Percentiles rank a stretch among this genome's conserved stretches.
phyloP scores from a whole-genome alignment of 2,329 filamentous ascomycete species.

The Cyanodermella asteris region DNA sequence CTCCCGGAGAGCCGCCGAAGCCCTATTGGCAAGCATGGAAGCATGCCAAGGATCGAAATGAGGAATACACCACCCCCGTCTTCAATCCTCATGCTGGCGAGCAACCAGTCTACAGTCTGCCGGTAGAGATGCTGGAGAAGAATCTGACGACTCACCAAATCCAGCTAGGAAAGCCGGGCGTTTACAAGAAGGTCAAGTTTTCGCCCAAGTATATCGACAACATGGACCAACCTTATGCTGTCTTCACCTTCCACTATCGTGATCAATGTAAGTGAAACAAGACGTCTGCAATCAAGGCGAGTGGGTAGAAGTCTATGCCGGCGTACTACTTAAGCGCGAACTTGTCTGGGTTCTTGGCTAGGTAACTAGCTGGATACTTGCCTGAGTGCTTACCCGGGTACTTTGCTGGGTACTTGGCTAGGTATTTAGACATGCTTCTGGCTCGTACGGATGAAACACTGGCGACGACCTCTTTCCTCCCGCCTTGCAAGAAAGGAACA shows the following conservation, averaged over 20 bases:
- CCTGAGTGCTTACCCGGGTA: too few relatives aligned
- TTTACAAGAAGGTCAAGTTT: slow-evolving; percentile 6
- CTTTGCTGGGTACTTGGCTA: too few relatives aligned
- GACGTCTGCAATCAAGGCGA: too few relatives aligned
- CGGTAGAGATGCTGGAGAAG: slow-evolving; percentile 2
- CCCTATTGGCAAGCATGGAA: slow-evolving; percentile 6
- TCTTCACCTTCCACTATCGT: slow-evolving; percentile 10
- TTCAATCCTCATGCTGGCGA: slow-evolving; percentile 1
- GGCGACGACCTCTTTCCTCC: too few relatives aligned
- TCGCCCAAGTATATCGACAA: slow-evolving; percentile 9
- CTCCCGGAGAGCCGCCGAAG: slow-evolving; percentile 1
- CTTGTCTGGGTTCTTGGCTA: too few relatives aligned
- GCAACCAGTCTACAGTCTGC: slow-evolving; percentile 5
- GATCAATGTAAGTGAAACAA: slow-evolving; percentile 6
- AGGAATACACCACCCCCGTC: neutral
- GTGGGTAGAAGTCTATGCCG: too few relatives aligned
- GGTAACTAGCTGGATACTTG: too few relatives aligned
- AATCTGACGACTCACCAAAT: slow-evolving; percentile 7
- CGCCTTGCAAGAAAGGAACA: too few relatives aligned
- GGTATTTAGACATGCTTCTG: too few relatives aligned
- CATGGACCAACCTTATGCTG: slow-evolving; percentile 8
- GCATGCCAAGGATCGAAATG: neutral
- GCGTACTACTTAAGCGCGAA: too few relatives aligned
- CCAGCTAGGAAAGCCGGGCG: slow-evolving; percentile 4
- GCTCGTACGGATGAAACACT: too few relatives aligned